Base-by-base conservation (phyloP, 164 flowering plant genomes). In the Tinospora cordifolia region DNA sequence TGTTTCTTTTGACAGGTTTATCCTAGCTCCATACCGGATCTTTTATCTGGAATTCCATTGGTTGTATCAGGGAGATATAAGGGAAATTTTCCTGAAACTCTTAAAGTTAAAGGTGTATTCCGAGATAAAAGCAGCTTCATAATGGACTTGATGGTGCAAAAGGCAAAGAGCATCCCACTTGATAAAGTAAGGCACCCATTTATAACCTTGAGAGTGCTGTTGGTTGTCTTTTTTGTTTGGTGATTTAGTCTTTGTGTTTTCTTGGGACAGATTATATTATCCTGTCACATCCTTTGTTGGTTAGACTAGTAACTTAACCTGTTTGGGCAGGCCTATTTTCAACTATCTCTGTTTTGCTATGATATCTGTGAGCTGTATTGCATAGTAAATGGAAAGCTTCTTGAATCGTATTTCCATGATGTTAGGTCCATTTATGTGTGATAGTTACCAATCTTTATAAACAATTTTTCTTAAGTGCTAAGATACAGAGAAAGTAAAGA, bases 11-110 rank as follows among this genome's bases (percentile, higher is more conserved):
- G 63, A 69, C 76, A 93, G 98, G 84, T 88, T 65, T 83, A 77
- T 73, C 95, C 93, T 69, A 82, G 82, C 36, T 30, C 36, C 36
- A 79, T 92, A 70, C 90, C 92, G 10, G 98, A 94, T 79, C 89
- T 92, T 69, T 80, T 83, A 73, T 80, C 82, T 70, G 88, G 83
- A 74, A 77, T 79, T 77, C 91, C 90, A 36, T 77, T 90, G 75
- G 80, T 75, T 30, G 65, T 94, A 64, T 88, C 83, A 24, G 99
- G 99, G n/a, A 87, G 96, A 83, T 94, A 84, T 67, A 73, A 66
- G 13, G 97, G 96, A 57, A 81, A 74, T 14, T 86, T 92, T 71
- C 97, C 97, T 8, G 81, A 83, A 13, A 75, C 70, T 54, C 65
- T 89, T 57, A 77, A 80, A 84, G 85, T 69, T 57, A 84, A 70